A percentile compares a stretch with the other conserved stretches of the same genome.
phyloP scores from a whole-genome alignment of 2,329 filamentous ascomycete genomes.

The Xylariaceae sp. region DNA sequence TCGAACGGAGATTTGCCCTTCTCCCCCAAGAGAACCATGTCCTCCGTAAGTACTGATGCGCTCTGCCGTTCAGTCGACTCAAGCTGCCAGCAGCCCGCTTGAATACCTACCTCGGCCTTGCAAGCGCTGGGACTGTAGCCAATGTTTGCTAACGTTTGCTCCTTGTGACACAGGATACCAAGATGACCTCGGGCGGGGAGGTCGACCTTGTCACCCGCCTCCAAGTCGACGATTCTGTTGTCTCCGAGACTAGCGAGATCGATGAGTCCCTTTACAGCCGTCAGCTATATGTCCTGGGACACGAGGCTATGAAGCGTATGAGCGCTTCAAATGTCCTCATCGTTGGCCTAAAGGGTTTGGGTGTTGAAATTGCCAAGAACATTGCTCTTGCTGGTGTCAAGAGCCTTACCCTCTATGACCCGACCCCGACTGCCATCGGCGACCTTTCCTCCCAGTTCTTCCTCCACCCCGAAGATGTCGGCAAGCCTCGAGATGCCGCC shows the following conservation, averaged over 20 bases:
- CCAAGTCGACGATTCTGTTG: slow-evolving; percentile 59
- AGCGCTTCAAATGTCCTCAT: slow-evolving; percentile 90
- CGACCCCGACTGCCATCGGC: slow-evolving; percentile 73
- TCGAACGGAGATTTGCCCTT: slow-evolving; percentile 56
- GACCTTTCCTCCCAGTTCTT: slow-evolving; percentile 98
- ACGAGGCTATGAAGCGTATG: slow-evolving; percentile 98
- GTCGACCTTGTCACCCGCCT: slow-evolving; percentile 61
- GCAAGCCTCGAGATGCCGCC: slow-evolving; percentile 82
- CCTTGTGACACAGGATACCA: slow-evolving; percentile 39
- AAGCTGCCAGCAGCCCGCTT: not conserved
- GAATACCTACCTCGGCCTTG: not conserved
- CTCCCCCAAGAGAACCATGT: slow-evolving; percentile 57
- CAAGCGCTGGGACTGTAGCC: not conserved
- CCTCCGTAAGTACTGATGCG: slow-evolving; percentile 43
- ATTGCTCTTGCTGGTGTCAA: slow-evolving; percentile 97
- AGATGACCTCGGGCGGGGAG: slow-evolving; percentile 43
- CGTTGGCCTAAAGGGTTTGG: slow-evolving; percentile 86
- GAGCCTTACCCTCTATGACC: slow-evolving; percentile 90
- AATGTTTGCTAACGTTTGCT: slow-evolving; percentile 11
- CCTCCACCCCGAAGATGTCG: slow-evolving; percentile 80
- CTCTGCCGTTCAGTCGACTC: not conserved
- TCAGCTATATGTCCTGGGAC: slow-evolving; percentile 67
- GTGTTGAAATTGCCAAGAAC: slow-evolving; percentile 98
- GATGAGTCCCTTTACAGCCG: slow-evolving; percentile 71
- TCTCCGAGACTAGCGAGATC: slow-evolving; percentile 53